Percentiles rank a stretch among this genome's conserved stretches.
These are phyloP conservation scores for Tirmania nivea DNA, from an alignment of 495 filamentous ascomycete genomes.

Conservation along the genomic window DNA sequence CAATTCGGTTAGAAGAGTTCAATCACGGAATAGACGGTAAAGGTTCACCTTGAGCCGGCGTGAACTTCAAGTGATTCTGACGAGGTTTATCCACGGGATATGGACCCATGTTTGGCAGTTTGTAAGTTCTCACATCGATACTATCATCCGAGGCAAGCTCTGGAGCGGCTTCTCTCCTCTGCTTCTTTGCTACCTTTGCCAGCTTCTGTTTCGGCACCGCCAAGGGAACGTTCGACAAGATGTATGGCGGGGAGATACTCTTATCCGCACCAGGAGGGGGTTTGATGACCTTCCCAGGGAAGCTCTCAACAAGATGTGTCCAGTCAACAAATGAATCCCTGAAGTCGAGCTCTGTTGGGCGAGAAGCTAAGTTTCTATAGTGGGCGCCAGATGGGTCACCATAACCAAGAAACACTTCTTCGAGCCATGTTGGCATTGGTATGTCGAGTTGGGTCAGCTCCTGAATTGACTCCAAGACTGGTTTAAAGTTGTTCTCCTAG, in stretches of 20 bases:
- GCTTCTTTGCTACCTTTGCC: constrained; percentile 65
- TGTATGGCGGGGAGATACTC: constrained; percentile 48
- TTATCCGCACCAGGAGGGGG: neutral
- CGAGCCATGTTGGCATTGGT: constrained; percentile 73
- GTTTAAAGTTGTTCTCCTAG: constrained; percentile 91
- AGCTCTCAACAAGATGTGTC: constrained; percentile 75
- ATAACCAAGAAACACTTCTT: constrained; percentile 91
- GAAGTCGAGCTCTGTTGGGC: constrained; percentile 58
- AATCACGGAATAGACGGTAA: neutral
- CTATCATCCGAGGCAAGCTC: constrained; percentile 37
- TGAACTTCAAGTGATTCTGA: constrained; percentile 68
- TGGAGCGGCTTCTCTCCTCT: constrained; percentile 27
- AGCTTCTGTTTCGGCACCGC: constrained; percentile 31
- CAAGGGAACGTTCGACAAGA: constrained; percentile 32
- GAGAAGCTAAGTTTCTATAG: constrained; percentile 42
- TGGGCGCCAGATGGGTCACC: constrained; percentile 76
- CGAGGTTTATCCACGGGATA: constrained; percentile 78
- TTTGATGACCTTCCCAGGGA: constrained; percentile 40
- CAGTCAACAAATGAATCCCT: constrained; percentile 89
- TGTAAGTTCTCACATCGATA: constrained; percentile 74
- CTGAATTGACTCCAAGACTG: constrained; percentile 75
- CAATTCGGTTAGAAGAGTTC: neutral
- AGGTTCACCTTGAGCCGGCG: constrained; percentile 42
- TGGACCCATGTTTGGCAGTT: constrained; percentile 71
- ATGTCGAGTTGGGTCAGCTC: constrained; percentile 69